A percentile compares a stretch with the other conserved stretches of the same genome.
Evolutionary conservation across 352 stramenopile genomes (phyloP).

Genomic region (Saprolegnia diclina): DNA sequence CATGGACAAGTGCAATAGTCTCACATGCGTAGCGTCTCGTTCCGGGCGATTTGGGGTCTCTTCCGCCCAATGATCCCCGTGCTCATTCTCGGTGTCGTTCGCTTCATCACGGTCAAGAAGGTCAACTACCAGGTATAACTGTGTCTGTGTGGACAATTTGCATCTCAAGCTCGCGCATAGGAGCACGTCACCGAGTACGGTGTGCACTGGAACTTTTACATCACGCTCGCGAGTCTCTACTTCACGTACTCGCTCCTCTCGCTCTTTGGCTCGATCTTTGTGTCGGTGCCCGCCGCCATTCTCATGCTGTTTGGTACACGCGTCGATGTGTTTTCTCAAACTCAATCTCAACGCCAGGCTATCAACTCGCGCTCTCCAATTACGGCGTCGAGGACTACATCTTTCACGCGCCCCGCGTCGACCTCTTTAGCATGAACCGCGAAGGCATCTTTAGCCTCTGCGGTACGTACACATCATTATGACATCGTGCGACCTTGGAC

Average conservation of each 20-base stretch:
- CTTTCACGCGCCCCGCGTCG: constrained; percentile 52
- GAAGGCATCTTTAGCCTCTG: constrained; percentile 92
- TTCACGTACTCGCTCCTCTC: constrained; percentile 57
- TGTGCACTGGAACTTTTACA: constrained; percentile 99
- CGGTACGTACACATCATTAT: constrained; percentile 36
- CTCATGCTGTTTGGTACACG: constrained; percentile 39
- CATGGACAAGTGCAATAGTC: constrained; percentile 28
- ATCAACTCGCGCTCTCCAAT: constrained; percentile 81
- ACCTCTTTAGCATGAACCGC: constrained; percentile 90
- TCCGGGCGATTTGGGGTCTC: constrained; percentile 40
- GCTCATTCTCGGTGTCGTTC: constrained; percentile 53
- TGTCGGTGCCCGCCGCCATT: constrained; percentile 38
- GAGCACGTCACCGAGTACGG: constrained; percentile 98
- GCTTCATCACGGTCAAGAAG: constrained; percentile 75
- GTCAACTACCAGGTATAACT: constrained; percentile 73
- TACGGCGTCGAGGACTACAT: constrained; percentile 74
- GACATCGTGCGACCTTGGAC: neutral
- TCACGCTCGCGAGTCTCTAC: constrained; percentile 89
- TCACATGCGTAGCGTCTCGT: constrained; percentile 30
- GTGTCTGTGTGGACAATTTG: constrained; percentile 27
- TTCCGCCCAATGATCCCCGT: constrained; percentile 65
- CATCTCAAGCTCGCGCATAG: constrained; percentile 32
- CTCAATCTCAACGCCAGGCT: constrained; percentile 36
- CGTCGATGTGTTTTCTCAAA: neutral
- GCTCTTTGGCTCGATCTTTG: constrained; percentile 43